A percentile compares a stretch with the other conserved stretches of the same genome.
These are phyloP conservation scores for Erythrophleum ivorense DNA, from an alignment of 331 rosid genomes.

Conservation along the genomic window DNA sequence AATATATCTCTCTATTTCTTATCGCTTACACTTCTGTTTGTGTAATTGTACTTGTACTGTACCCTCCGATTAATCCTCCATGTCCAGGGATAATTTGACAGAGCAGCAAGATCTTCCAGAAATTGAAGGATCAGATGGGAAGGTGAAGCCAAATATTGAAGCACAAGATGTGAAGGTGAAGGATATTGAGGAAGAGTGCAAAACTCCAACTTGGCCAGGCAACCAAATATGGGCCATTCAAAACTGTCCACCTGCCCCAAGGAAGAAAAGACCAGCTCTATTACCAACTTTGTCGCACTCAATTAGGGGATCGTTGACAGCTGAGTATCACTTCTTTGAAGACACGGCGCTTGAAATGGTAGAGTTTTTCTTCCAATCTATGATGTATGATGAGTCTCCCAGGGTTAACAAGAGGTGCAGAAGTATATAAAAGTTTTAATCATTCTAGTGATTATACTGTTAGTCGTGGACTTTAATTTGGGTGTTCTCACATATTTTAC, in stretches of 20 bases:
- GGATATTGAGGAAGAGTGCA: constrained; percentile 32
- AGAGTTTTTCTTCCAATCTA: constrained; percentile 52
- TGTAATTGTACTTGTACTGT: neutral
- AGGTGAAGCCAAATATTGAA: neutral
- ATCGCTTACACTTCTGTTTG: neutral
- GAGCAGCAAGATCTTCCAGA: neutral
- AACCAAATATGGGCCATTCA: constrained; percentile 34
- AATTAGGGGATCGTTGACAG: constrained; percentile 12
- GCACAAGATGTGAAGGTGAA: neutral
- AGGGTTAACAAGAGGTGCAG: constrained; percentile 44
- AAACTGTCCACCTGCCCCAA: constrained; percentile 65
- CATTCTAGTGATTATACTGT: neutral
- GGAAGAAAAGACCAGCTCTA: constrained; percentile 25
- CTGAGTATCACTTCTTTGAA: constrained; percentile 39
- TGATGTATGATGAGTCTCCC: neutral
- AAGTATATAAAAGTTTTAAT: constrained; percentile 18
- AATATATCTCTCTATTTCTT: neutral
- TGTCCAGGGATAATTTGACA: neutral
- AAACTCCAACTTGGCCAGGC: constrained; percentile 48
- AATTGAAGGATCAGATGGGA: neutral
- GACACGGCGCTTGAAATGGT: constrained; percentile 39
- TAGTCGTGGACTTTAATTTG: neutral
- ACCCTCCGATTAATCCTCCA: neutral
- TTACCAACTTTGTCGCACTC: neutral
- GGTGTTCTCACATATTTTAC: neutral